phyloP scores from a whole-genome alignment of 2,329 filamentous ascomycete genomes.

The Pseudogymnoascus sp. region DNA sequence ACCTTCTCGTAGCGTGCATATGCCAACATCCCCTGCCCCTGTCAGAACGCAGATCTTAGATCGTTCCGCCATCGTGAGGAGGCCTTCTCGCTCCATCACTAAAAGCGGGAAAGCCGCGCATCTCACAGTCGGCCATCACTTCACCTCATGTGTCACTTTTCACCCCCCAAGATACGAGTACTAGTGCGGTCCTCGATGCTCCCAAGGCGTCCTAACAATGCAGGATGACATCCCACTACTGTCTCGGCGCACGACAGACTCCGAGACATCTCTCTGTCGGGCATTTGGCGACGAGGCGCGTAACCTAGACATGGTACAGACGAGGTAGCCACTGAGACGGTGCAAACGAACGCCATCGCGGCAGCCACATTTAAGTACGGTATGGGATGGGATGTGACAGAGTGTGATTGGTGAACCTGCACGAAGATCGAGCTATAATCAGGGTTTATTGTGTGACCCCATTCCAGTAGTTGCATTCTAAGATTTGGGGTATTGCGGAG shows the following conservation, averaged over 20 bases:
- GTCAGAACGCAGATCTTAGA: neutral
- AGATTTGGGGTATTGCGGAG: neutral
- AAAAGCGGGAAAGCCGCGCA: neutral
- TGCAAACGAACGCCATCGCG: slow-evolving; percentile 1
- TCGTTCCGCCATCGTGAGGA: neutral
- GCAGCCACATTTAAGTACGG: neutral
- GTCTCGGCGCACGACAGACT: neutral
- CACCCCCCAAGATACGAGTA: neutral
- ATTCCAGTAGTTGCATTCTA: neutral
- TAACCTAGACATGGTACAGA: neutral
- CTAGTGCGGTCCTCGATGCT: neutral
- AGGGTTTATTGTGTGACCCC: neutral
- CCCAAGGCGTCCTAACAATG: neutral
- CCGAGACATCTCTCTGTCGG: neutral
- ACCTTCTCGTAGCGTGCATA: slow-evolving; percentile 3
- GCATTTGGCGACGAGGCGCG: neutral
- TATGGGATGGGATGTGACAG: neutral
- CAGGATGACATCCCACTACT: neutral
- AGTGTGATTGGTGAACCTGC: neutral
- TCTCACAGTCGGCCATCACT: neutral
- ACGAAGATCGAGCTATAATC: neutral
- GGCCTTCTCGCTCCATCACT: neutral
- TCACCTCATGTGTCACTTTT: neutral
- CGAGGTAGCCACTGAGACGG: neutral
- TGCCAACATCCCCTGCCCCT: neutral